Conservation (phyloP, 2,329 filamentous ascomycete genomes). For the Pseudogymnoascus sp. region DNA sequence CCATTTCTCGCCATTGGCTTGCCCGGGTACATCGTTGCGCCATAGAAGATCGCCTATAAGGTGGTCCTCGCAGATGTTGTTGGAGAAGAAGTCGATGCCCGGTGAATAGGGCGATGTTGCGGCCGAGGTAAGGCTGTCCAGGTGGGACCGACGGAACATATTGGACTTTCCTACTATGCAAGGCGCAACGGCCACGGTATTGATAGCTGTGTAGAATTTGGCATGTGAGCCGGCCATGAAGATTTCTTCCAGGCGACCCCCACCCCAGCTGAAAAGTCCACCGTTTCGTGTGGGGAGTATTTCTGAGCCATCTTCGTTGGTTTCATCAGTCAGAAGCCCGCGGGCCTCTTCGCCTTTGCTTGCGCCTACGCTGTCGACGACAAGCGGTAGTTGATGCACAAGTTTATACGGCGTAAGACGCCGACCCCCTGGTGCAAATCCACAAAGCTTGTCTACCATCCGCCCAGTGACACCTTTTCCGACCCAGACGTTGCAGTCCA, state of each 20-base stretch:
- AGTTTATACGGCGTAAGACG: constrained; percentile 68
- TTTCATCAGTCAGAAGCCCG: constrained; percentile 21
- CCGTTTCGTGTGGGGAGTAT: constrained; percentile 24
- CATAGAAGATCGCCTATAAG: constrained; percentile 89
- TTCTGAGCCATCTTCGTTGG: constrained; percentile 23
- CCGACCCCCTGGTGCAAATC: constrained; percentile 47
- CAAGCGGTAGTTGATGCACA: constrained; percentile 87
- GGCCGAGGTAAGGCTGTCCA: constrained; percentile 61
- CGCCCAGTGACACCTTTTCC: constrained; percentile 69
- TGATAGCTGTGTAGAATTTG: constrained; percentile 98
- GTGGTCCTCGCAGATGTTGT: constrained; percentile 97
- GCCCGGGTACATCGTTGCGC: constrained; percentile 56
- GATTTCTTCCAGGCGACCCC: constrained; percentile 84
- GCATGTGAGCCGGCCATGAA: constrained; percentile 92
- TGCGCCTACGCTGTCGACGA: constrained; percentile 62
- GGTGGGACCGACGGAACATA: constrained; percentile 92
- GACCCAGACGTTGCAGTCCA: constrained; percentile 97
- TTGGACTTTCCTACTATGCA: constrained; percentile 96
- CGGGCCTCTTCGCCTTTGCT: constrained; percentile 24
- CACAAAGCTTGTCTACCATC: constrained; percentile 84
- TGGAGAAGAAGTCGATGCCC: constrained; percentile 88
- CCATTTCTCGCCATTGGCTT: constrained; percentile 31
- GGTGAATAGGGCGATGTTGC: constrained; percentile 40
- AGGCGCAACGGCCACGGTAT: constrained; percentile 81
- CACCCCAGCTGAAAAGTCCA: constrained; percentile 41